Conservation (phyloP, 1,284 basidiomycete species). For the Cerrena zonata region DNA sequence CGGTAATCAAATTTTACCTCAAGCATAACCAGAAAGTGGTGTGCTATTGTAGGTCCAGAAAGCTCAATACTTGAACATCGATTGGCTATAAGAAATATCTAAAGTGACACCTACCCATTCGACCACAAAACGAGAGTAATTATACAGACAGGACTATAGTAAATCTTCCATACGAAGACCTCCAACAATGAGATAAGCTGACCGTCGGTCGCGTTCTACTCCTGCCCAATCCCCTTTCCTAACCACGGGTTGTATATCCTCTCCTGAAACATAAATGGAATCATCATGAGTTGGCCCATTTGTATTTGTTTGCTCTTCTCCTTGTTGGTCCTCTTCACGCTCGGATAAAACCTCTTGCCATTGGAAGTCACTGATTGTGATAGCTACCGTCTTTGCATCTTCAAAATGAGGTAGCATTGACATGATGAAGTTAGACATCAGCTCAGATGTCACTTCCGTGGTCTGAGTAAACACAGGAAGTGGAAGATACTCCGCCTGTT, state of each 20-base stretch:
- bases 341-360: constrained; percentile 77
- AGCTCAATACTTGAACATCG: no score
- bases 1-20: background rate
- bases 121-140: background rate
- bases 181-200: constrained; percentile 71
- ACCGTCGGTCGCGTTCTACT: constrained; percentile 67
- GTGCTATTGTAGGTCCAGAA: background rate
- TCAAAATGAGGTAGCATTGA: constrained; percentile 65
- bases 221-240: constrained; percentile 66
- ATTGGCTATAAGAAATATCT: no score
- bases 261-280: constrained; percentile 49
- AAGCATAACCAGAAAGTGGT: no score
- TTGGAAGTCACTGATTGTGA: constrained; percentile 65
- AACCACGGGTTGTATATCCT: constrained; percentile 33
- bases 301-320: constrained; percentile 18
- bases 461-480: constrained; percentile 56
- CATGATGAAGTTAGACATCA: constrained; percentile 65
- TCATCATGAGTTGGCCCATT: constrained; percentile 35
- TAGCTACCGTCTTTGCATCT: constrained; percentile 65
- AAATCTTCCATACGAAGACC: constrained; percentile 66
- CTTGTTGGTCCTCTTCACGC: constrained; percentile 52
- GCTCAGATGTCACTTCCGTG: constrained; percentile 59
- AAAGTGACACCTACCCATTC: no score
- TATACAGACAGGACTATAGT: constrained; percentile 30
- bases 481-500: constrained; percentile 71